Percentiles rank a stretch among this genome's conserved stretches.
Evolutionary conservation across 2,329 filamentous ascomycete species (phyloP).

Genomic region (Ceratocystis ficicola): DNA sequence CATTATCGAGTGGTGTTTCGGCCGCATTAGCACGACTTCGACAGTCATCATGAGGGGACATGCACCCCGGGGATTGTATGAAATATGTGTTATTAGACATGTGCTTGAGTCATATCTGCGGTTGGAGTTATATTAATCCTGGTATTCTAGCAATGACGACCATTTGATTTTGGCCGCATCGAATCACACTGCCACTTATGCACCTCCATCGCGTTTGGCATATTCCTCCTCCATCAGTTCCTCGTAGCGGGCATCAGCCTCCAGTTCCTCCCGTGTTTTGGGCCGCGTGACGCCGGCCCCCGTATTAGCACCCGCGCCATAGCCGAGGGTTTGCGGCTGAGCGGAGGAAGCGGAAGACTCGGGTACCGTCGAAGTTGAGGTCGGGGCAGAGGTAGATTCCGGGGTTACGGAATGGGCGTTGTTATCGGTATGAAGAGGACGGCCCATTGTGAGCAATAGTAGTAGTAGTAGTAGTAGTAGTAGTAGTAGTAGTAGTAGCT

Average conservation of each 20-base stretch:
- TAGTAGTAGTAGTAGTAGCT: not conserved
- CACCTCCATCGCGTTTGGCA: slow-evolving; percentile 42
- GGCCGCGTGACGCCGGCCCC: slow-evolving; percentile 1
- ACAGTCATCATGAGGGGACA: slow-evolving; percentile 26
- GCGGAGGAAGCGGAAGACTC: not conserved
- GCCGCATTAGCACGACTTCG: slow-evolving; percentile 49
- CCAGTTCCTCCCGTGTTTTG: slow-evolving; percentile 39
- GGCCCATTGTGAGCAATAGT: not conserved
- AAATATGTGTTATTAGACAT: not conserved
- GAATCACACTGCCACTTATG: slow-evolving; percentile 27
- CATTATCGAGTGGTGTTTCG: slow-evolving; percentile 46
- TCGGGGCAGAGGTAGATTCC: not conserved
- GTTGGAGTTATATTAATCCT: not conserved
- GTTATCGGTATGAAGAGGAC: not conserved
- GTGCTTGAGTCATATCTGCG: not conserved
- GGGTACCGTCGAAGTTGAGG: not conserved
- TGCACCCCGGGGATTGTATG: not conserved
- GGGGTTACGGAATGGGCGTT: not conserved
- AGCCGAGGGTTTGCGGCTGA: not conserved
- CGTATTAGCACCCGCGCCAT: not conserved
- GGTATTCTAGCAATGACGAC: too few species aligned
- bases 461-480: not conserved
- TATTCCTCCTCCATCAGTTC: slow-evolving; percentile 46
- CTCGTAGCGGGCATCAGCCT: slow-evolving; percentile 40
- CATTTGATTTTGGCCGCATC: too few species aligned